A percentile compares a stretch with the other conserved stretches of the same genome.
Evolutionary conservation across 768 basidiomycete genomes (phyloP).

Genomic region (Trametes meyenii): DNA sequence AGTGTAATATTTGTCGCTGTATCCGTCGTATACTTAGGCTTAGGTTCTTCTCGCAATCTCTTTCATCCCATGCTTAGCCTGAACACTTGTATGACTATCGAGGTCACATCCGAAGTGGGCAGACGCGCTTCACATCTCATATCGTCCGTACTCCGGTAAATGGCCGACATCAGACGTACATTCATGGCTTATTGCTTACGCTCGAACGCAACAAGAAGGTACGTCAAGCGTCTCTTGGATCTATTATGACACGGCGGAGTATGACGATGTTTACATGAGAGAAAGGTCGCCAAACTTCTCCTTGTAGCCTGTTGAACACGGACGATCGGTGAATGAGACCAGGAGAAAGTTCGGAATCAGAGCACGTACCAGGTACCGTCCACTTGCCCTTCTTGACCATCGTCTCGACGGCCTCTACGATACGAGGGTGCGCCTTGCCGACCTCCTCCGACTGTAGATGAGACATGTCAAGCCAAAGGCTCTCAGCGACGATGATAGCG

Average conservation of each 20-base stretch:
- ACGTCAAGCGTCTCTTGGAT: conserved; percentile 21
- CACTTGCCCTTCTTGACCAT: conserved; percentile 99
- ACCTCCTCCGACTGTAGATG: conserved; percentile 78
- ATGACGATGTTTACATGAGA: conserved; percentile 64
- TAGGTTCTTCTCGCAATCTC: conserved; percentile 6
- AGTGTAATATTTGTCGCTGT: conserved; percentile 26
- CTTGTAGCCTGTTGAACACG: conserved; percentile 65
- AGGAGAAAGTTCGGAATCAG: neutral
- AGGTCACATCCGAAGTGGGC: too few species aligned
- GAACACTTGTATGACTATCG: too few species aligned
- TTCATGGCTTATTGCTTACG: neutral
- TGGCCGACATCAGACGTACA: neutral
- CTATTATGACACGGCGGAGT: conserved; percentile 17
- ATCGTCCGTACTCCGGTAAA: neutral
- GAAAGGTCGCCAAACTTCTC: conserved; percentile 97
- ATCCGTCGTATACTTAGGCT: conserved; percentile 18
- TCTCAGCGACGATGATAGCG: neutral
- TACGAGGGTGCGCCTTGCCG: conserved; percentile 88
- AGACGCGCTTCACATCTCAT: neutral
- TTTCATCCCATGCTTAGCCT: neutral
- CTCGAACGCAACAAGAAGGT: conserved; percentile 11
- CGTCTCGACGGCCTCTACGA: conserved; percentile 86
- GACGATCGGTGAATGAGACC: conserved; percentile 5
- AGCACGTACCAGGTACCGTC: conserved; percentile 86
- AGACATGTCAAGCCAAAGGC: neutral